Conservation (phyloP, 306 rosid species). For the Spatholobus suberectus region DNA sequence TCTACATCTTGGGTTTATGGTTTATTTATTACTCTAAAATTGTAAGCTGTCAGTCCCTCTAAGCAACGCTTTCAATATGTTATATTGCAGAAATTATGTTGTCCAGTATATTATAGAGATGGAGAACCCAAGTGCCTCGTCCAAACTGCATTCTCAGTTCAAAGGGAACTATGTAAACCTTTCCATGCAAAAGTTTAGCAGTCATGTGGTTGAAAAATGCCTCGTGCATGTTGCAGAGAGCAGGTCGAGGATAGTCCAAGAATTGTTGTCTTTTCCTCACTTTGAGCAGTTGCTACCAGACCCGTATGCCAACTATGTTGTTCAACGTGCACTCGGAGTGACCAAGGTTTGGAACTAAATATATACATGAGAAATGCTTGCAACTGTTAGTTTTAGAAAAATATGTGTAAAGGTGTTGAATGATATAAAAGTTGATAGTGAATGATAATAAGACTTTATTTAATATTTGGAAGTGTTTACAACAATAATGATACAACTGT, state of each 20-base stretch:
- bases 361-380: neutral
- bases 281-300: neutral
- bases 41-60: neutral
- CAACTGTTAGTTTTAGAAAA: no score
- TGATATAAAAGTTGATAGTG: no score
- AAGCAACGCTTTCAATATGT: neutral
- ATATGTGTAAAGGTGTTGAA: no score
- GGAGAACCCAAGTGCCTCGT: neutral
- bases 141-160: neutral
- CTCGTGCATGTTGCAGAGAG: neutral
- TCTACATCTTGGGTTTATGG: neutral
- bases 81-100: neutral
- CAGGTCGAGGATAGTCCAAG: constrained; percentile 5
- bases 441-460: no score
- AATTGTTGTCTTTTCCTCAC: neutral
- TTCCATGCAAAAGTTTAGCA: neutral
- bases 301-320: constrained; percentile 11
- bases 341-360: neutral
- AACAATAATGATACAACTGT: no score
- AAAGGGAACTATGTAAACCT: neutral
- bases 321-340: constrained; percentile 1
- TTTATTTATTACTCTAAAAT: neutral
- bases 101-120: constrained; percentile 15
- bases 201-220: constrained; percentile 13
- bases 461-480: no score